Base-by-base conservation (phyloP, 2,329 filamentous ascomycete species). In the Beauveria caledonica region DNA sequence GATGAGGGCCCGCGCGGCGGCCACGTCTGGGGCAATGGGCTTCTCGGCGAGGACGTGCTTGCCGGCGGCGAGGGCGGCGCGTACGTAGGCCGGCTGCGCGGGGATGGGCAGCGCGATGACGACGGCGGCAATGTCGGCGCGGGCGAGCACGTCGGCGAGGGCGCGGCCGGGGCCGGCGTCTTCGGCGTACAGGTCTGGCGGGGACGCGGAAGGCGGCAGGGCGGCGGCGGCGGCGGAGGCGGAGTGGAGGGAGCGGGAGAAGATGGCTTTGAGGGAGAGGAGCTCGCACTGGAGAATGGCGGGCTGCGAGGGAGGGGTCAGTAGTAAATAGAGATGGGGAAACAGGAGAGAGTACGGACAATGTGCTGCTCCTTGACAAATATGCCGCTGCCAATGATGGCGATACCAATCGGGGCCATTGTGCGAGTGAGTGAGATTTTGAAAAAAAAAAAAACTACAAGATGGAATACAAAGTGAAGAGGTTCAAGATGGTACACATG, bases 31-130 rank as follows among this genome's bases (percentile, higher is more conserved):
- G 3, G 83, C 86, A 45, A 89, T 77, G 39, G 87, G 86, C 73
- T 89, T 89, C 73, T 89, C 87, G 17, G 82, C 82, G 3, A 89
- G 75, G 8, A 89, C 86, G 68, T 89, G 85, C 71, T 89, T 90
- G 27, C 85, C 85, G 1, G 85, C 85, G n/a, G 72, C 68, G 19
- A 89, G 73, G 0, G 83, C 83, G 63, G 79, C 77, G 63, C 81
- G 76, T 66, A 89, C 81, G 66, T 81, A 80, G 13, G 72, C 72
- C 2, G 85, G 83, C 69, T 89, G 86, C 42, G 74, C 74, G 52
- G 77, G 68, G 68, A 89, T 89, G 39, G 86, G 86, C 42, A 89
- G 75, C n/a, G 78, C 81, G 56, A 86, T 72, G 58, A 85, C 77
- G 39, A 86, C 79, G 46, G 77, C 82, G 15, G 72, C 64, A 59